Conservation (phyloP, 108 stramenopile species). For the Pseudonitzschia pungens region DNA sequence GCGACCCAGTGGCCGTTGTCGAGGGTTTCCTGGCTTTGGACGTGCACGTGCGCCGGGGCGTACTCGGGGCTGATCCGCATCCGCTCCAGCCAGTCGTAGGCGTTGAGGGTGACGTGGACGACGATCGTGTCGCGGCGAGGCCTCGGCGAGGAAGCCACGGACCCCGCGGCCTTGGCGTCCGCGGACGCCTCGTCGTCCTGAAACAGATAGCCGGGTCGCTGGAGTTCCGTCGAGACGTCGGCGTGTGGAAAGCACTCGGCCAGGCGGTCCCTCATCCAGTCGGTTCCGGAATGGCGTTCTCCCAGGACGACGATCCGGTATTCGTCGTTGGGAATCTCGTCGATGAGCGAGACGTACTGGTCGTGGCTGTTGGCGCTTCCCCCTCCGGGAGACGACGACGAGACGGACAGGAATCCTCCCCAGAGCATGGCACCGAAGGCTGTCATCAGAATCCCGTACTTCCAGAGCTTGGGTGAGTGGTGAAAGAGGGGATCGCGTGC, state of each 20-base stretch:
- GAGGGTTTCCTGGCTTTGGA: neutral
- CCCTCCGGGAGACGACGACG: neutral
- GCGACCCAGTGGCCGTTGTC: conserved; percentile 9
- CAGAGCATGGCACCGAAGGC: neutral
- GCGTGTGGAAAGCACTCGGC: conserved; percentile 46
- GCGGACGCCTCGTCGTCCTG: conserved; percentile 31
- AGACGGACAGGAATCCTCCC: neutral
- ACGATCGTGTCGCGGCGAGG: conserved; percentile 40
- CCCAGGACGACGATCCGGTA: conserved; percentile 50
- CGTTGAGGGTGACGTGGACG: conserved; percentile 43
- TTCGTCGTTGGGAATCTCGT: conserved; percentile 1
- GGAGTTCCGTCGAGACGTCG: conserved; percentile 31
- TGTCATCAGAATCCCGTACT: neutral
- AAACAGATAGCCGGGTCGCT: conserved; percentile 50
- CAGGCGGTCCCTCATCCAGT: conserved; percentile 45
- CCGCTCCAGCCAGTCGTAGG: conserved; percentile 56
- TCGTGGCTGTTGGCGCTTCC: neutral
- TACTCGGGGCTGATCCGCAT: conserved; percentile 57
- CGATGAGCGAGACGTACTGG: neutral
- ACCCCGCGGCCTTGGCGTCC: too few species aligned
- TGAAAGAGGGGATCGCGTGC: neutral
- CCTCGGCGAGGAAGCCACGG: too few species aligned
- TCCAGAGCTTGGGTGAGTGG: conserved; percentile 8
- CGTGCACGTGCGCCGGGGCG: conserved; percentile 44
- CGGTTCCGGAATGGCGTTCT: conserved; percentile 53